Evolutionary conservation across 2,329 filamentous ascomycete species (phyloP).

Genomic region (Fusarium sp.): DNA sequence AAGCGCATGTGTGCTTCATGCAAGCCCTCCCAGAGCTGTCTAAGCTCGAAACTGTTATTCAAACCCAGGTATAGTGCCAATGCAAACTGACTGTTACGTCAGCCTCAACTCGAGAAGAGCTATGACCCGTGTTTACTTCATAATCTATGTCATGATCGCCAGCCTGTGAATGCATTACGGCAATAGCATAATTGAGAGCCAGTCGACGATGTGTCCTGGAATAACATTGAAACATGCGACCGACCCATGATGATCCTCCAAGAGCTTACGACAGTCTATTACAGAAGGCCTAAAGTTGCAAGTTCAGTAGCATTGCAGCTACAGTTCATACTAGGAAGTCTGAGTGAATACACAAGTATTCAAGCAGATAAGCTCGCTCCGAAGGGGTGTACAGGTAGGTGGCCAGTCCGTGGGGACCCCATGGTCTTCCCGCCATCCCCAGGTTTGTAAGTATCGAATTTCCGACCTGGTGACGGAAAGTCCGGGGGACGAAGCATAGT

Average conservation of each 20-base stretch:
- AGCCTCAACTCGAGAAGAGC: neutral
- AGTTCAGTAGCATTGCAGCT: neutral
- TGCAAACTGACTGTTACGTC: neutral
- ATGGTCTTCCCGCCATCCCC: conserved; percentile 25
- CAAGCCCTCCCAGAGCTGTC: neutral
- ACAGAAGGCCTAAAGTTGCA: conserved; percentile 1
- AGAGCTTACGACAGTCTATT: conserved; percentile 12
- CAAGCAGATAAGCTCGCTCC: conserved; percentile 1
- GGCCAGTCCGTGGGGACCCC: conserved; percentile 22
- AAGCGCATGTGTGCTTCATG: conserved; percentile 11
- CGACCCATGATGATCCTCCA: conserved; percentile 15
- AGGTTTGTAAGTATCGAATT: neutral
- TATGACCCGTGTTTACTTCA: neutral
- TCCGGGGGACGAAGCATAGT: conserved; percentile 16
- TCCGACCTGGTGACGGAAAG: conserved; percentile 1
- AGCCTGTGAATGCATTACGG: neutral
- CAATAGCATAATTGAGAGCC: conserved; percentile 8
- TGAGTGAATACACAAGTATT: conserved; percentile 3
- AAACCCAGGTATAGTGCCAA: neutral
- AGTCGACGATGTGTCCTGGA: neutral
- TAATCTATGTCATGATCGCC: conserved; percentile 17
- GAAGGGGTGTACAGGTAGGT: neutral
- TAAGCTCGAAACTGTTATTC: conserved; percentile 7
- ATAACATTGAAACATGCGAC: conserved; percentile 13
- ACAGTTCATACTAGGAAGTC: conserved; percentile 1